A percentile compares a stretch with the other conserved stretches of the same genome.
Evolutionary conservation across 495 filamentous ascomycete species (phyloP).

Genomic region (Durotheca rogersii): DNA sequence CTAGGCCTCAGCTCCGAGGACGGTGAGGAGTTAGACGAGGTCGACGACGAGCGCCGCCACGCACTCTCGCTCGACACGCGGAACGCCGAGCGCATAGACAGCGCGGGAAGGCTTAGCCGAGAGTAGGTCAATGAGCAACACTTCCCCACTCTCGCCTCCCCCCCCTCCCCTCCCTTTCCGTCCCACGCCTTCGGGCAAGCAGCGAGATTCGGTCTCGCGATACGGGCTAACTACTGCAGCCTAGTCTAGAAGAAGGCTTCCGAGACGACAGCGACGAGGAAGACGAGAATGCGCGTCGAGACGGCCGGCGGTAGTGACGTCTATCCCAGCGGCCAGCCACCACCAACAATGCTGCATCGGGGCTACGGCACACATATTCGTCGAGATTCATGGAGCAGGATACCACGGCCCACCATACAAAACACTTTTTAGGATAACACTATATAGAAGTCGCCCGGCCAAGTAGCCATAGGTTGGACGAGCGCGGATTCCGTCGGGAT

Average conservation of each 20-base stretch:
- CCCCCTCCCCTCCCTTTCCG: too few species aligned
- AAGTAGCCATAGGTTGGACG: not conserved
- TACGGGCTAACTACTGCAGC: slow-evolving; percentile 24
- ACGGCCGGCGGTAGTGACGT: slow-evolving; percentile 12
- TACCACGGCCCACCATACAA: too few species aligned
- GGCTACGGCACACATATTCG: not conserved
- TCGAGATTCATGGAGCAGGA: too few species aligned
- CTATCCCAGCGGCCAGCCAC: not conserved
- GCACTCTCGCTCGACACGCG: slow-evolving; percentile 60
- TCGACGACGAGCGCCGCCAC: slow-evolving; percentile 68
- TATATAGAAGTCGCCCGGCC: too few species aligned
- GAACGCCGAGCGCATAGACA: slow-evolving; percentile 51
- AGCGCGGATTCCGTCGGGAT: not conserved
- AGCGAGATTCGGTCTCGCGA: not conserved
- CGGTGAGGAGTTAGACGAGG: slow-evolving; percentile 62
- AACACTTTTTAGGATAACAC: not conserved
- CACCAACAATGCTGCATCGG: not conserved
- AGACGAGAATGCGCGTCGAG: slow-evolving; percentile 12
- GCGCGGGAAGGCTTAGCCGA: slow-evolving; percentile 65
- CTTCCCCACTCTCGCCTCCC: too few species aligned
- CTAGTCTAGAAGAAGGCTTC: slow-evolving; percentile 72
- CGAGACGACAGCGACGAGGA: slow-evolving; percentile 78
- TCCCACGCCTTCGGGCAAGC: not conserved
- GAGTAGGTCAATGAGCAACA: slow-evolving; percentile 55
- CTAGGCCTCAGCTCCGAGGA: slow-evolving; percentile 53